Conservation (phyloP, 2,329 filamentous ascomycete genomes). For the Juglanconis oblonga region DNA sequence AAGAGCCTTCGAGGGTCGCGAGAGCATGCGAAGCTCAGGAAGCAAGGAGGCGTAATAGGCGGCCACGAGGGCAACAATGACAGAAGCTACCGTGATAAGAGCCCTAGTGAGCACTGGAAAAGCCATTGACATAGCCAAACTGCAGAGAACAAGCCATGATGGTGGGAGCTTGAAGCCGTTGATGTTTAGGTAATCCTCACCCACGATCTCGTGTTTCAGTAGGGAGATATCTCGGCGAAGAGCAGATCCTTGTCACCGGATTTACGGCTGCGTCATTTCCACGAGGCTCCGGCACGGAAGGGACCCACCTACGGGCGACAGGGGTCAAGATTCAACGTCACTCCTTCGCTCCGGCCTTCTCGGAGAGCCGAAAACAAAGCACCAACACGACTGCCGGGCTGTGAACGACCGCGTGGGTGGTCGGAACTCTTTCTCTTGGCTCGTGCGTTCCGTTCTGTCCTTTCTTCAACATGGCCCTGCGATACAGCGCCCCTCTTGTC, state of each 20-base stretch:
- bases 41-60: conserved; percentile 3
- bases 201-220: background rate
- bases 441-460: background rate
- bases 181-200: conserved; percentile 13
- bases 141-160: background rate
- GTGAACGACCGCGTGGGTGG: background rate
- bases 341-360: background rate
- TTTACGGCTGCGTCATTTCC: background rate
- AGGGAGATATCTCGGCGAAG: background rate
- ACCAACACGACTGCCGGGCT: background rate
- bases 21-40: conserved; percentile 3
- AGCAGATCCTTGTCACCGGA: background rate
- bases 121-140: conserved; percentile 1
- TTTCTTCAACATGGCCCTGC: conserved; percentile 22
- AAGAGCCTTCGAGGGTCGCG: background rate
- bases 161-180: background rate
- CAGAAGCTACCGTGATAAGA: background rate
- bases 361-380: background rate
- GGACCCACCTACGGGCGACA: background rate
- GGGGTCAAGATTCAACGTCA: background rate
- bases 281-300: background rate
- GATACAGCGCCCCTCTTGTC: conserved; percentile 55
- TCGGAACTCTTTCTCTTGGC: background rate
- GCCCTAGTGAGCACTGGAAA: background rate
- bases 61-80: conserved; percentile 9